phyloP scores from a whole-genome alignment of 2,329 filamentous ascomycete genomes.

The Phialemoniopsis sp. region DNA sequence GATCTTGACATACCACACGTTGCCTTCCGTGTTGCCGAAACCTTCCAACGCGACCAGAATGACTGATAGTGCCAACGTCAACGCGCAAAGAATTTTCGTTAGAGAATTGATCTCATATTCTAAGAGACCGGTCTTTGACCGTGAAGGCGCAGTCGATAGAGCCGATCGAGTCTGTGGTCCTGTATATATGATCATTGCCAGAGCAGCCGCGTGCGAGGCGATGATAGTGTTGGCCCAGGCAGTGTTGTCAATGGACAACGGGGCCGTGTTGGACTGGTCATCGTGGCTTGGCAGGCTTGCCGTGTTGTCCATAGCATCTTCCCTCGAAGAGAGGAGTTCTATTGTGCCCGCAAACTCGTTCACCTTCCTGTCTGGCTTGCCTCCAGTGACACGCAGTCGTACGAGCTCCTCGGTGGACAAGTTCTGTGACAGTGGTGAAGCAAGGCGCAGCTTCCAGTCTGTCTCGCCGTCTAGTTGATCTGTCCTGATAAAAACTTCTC shows the following conservation, averaged over 20 bases:
- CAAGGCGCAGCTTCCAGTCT: conserved; percentile 93
- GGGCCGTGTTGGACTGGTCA: conserved; percentile 52
- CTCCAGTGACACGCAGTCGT: conserved; percentile 68
- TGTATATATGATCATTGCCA: conserved; percentile 91
- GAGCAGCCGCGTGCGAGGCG: conserved; percentile 82
- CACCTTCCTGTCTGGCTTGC: conserved; percentile 88
- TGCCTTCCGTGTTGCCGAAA: conserved; percentile 63
- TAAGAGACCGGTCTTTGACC: conserved; percentile 89
- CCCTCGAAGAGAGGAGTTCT: conserved; percentile 60
- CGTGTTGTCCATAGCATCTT: conserved; percentile 34
- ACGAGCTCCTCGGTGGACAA: conserved; percentile 69
- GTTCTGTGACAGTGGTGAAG: conserved; percentile 81
- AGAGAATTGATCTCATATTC: conserved; percentile 97
- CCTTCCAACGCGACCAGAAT: conserved; percentile 84
- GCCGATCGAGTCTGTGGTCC: conserved; percentile 92
- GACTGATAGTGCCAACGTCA: conserved; percentile 83
- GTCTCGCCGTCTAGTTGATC: conserved; percentile 98
- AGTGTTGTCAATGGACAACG: conserved; percentile 91
- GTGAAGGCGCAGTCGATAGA: conserved; percentile 83
- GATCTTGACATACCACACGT: conserved; percentile 91
- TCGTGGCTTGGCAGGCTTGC: conserved; percentile 24
- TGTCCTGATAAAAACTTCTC: conserved; percentile 94
- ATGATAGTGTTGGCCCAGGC: conserved; percentile 98
- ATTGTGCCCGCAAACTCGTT: conserved; percentile 94
- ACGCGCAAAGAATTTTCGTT: conserved; percentile 89